These are phyloP conservation scores for Fraxinus ornus DNA, from an alignment of 305 asterid species.

Conservation along the genomic window DNA sequence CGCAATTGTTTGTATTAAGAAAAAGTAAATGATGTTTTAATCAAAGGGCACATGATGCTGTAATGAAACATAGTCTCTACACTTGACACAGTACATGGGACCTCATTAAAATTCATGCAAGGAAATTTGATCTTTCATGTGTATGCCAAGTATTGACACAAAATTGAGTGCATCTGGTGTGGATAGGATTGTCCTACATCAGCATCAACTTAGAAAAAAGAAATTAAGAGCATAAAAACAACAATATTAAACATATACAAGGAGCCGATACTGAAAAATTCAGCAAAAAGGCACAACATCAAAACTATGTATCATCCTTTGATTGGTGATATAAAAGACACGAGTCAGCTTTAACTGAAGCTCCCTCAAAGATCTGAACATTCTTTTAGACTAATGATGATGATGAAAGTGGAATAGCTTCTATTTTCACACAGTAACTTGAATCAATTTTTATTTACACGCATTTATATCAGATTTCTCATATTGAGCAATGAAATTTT, in stretches of 20 bases:
- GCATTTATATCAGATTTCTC: neutral
- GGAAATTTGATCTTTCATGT: neutral
- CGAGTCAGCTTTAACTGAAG: neutral
- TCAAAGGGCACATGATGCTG: neutral
- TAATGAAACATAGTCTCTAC: neutral
- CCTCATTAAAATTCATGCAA: neutral
- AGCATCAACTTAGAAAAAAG: neutral
- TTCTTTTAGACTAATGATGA: neutral
- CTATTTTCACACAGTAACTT: neutral
- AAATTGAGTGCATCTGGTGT: neutral
- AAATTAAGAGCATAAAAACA: neutral
- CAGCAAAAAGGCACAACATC: neutral
- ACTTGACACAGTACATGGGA: neutral
- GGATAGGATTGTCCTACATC: neutral
- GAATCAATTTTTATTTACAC: neutral
- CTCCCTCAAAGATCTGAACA: neutral
- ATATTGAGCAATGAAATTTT: neutral
- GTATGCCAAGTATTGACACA: neutral
- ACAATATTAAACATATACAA: neutral
- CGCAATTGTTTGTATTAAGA: constrained; percentile 21
- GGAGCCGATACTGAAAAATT: neutral
- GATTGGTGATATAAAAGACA: neutral
- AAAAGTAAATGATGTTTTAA: neutral
- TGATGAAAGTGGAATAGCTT: neutral
- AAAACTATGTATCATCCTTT: neutral